A percentile compares a stretch with the other conserved stretches of the same genome.
Evolutionary conservation across 495 filamentous ascomycete genomes (phyloP).

Genomic region (Mycothermus thermophilus): DNA sequence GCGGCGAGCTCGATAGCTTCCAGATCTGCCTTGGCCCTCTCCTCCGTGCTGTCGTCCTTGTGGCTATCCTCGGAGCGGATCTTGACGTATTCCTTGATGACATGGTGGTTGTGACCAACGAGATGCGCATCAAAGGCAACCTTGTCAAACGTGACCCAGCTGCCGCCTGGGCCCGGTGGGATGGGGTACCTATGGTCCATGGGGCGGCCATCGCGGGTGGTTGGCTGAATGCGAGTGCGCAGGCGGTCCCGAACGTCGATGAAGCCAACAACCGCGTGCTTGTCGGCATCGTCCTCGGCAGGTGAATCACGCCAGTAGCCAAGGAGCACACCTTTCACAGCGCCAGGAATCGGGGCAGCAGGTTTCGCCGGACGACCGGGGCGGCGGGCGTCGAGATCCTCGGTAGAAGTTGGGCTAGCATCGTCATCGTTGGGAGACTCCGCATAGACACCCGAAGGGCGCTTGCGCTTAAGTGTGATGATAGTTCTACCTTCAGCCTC

Average conservation of each 20-base stretch:
- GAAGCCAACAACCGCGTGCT: conserved; percentile 39
- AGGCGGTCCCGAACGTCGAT: conserved; percentile 41
- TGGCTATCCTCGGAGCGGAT: conserved; percentile 24
- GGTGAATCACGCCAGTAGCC: conserved; percentile 42
- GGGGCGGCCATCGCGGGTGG: conserved; percentile 23
- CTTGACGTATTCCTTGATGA: conserved; percentile 43
- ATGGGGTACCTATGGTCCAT: conserved; percentile 28
- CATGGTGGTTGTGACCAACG: conserved; percentile 29
- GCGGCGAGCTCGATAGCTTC: conserved; percentile 28
- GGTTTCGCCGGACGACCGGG: conserved; percentile 14
- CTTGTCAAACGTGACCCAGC: conserved; percentile 41
- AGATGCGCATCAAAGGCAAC: conserved; percentile 38
- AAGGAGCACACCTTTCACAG: conserved; percentile 31
- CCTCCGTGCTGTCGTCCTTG: conserved; percentile 17
- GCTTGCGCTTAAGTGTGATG: conserved; percentile 39
- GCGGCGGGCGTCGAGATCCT: conserved; percentile 11
- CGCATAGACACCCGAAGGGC: conserved; percentile 24
- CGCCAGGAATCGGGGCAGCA: conserved; percentile 18
- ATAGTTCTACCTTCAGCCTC: conserved; percentile 22
- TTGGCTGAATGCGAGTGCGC: conserved; percentile 34
- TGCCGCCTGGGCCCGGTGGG: conserved; percentile 39
- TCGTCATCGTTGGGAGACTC: conserved; percentile 25
- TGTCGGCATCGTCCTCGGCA: conserved; percentile 25
- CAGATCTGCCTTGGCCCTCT: conserved; percentile 8
- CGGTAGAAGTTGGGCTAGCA: conserved; percentile 11